A percentile compares a stretch with the other conserved stretches of the same genome.
Evolutionary conservation across 176 grass and related monocot genomes (phyloP).

Genomic region (Eremochloa ophiuroides): DNA sequence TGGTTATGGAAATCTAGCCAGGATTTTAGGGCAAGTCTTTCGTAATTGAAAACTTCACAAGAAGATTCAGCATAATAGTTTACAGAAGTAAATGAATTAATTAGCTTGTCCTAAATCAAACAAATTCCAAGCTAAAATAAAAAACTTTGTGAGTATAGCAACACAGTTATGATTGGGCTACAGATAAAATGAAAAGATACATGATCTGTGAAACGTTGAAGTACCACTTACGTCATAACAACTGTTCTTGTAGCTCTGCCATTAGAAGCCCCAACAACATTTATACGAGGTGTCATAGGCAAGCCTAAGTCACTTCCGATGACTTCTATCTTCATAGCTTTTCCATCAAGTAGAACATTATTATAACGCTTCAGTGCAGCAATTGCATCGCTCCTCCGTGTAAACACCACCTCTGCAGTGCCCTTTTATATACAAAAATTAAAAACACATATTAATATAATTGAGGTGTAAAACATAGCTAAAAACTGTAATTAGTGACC

Average conservation of each 20-base stretch:
- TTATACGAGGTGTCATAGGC: conserved; percentile 63
- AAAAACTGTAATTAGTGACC: neutral
- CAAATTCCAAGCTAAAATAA: neutral
- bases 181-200: neutral
- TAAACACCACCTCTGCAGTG: conserved; percentile 82
- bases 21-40: neutral
- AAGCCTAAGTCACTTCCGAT: conserved; percentile 67
- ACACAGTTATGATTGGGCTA: neutral
- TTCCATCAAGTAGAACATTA: conserved; percentile 76
- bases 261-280: conserved; percentile 62
- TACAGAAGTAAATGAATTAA: neutral
- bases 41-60: neutral
- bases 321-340: conserved; percentile 85
- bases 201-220: conserved; percentile 7
- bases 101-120: neutral
- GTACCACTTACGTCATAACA: conserved; percentile 53
- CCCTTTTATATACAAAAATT: conserved; percentile 52
- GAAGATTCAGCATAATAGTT: neutral
- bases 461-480: neutral
- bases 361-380: conserved; percentile 81
- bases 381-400: conserved; percentile 79
- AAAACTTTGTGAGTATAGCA: neutral
- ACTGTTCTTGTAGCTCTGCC: conserved; percentile 73
- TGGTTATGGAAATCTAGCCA: neutral
- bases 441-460: conserved; percentile 18